Evolutionary conservation across 2,329 filamentous ascomycete species (phyloP), one percentile per base, ranked within the genome.

Genomic region (Penicillium expansum): DNA sequence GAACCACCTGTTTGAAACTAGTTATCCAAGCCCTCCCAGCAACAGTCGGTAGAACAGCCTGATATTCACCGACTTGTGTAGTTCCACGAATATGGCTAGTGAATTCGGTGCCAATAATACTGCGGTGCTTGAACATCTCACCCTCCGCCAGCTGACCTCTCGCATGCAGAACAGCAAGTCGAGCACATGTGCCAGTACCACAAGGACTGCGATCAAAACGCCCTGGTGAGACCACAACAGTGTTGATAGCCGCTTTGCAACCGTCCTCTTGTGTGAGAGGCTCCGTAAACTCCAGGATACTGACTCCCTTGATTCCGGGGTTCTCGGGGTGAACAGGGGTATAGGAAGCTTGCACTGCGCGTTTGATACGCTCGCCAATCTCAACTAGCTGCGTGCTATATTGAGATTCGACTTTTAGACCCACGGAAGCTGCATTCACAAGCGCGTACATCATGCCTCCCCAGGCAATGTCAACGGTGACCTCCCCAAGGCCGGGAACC

Each of bases 1-100:
- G 59, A n/a, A 78, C 67, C 3, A 76, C 66, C 51, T 79, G 72
- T 59, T 78, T 77, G 58, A 73, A 76, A 24, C 76, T 70, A 0
- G 77, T 79, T 45, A 80, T 76, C 78, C 79, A 80, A 2, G 72
- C 78, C 20, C 76, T 66, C 0, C 79, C 78, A 48, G 77, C 75
- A 2, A 80, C 67, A 0, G 69, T 74, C 0, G 79, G 73, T 7
- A 77, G 49, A 13, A 80, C 67, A 3, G 77, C 78, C 24, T 72
- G 64, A 37, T 73, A 75, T 0, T 69, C 42, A 0, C 76, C 78
- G 2, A 80, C 71, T 39, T 67, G 76, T 1, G 74, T 72, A 0
- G 65, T 74, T 0, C 71, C 70, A 13, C 66, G 58, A 51, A 80
- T 77, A 8, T 69, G 69, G 37, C 73, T 67, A 2, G 69, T 59